Conservation (phyloP, 1,139 yeast species). For the Magnusiomyces tetraspermus region DNA sequence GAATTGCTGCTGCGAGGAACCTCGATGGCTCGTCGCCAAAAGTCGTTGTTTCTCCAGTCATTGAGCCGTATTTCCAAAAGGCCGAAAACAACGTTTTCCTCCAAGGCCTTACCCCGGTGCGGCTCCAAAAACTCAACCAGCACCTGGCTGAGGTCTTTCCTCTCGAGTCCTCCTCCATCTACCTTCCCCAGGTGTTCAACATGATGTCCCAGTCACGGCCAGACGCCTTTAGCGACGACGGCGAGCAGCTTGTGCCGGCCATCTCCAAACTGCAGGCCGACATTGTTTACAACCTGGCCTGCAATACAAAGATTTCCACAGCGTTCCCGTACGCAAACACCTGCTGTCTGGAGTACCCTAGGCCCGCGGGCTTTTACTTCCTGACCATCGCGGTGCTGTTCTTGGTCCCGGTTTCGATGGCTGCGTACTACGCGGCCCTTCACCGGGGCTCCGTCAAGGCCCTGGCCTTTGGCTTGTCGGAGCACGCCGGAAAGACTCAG, state of each 20-base stretch:
- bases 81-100: constrained; percentile 14
- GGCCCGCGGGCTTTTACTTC: constrained; percentile 15
- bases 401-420: background rate
- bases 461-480: constrained; percentile 5
- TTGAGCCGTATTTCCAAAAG: constrained; percentile 14
- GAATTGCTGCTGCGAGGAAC: background rate
- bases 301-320: constrained; percentile 19
- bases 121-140: constrained; percentile 15
- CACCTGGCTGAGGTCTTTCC: constrained; percentile 11
- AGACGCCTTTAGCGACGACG: constrained; percentile 15
- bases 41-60: constrained; percentile 13
- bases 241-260: constrained; percentile 15
- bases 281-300: constrained; percentile 19
- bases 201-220: constrained; percentile 13
- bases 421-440: constrained; percentile 2
- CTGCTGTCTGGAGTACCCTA: constrained; percentile 20
- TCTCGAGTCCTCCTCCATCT: constrained; percentile 10
- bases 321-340: constrained; percentile 21
- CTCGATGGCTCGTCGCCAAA: constrained; percentile 2
- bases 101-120: constrained; percentile 11
- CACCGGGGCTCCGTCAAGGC: constrained; percentile 1
- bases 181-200: constrained; percentile 19
- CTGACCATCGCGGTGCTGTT: background rate
- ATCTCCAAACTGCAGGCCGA: constrained; percentile 19
- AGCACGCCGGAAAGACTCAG: constrained; percentile 10